These are phyloP conservation scores for Polysphondylium violaceum DNA, from an alignment of 78 protist genomes.

Conservation along the genomic window DNA sequence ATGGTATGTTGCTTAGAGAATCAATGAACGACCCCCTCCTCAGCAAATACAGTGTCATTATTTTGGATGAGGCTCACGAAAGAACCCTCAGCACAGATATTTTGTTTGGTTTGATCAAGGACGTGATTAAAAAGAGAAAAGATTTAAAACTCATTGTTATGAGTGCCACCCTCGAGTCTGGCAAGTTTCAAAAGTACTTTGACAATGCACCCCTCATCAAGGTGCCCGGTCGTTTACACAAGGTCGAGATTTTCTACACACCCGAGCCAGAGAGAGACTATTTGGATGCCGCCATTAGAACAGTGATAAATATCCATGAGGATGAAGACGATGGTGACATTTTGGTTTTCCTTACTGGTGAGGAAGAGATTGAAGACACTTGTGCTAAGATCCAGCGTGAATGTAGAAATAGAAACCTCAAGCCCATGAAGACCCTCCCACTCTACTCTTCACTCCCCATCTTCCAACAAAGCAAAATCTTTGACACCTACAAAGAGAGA, in stretches of 20 bases:
- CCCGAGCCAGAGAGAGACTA: slow-evolving; percentile 97
- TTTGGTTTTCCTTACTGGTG: slow-evolving; percentile 98
- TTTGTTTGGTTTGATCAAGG: slow-evolving; percentile 96
- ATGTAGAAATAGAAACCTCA: background rate
- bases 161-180: slow-evolving; percentile 99
- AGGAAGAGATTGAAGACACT: slow-evolving; percentile 94
- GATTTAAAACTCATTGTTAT: slow-evolving; percentile 96
- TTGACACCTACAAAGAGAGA: slow-evolving; percentile 86
- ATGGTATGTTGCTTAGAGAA: slow-evolving; percentile 99
- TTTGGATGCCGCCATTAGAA: slow-evolving; percentile 96
- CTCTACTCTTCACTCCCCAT: slow-evolving; percentile 98
- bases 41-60: slow-evolving; percentile 87
- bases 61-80: slow-evolving; percentile 99
- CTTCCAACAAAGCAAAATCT: slow-evolving; percentile 93
- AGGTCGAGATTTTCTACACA: slow-evolving; percentile 97
- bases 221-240: slow-evolving; percentile 89
- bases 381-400: slow-evolving; percentile 48
- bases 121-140: slow-evolving; percentile 73
- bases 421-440: slow-evolving; percentile 83
- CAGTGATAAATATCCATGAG: slow-evolving; percentile 94
- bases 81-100: slow-evolving; percentile 99
- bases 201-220: slow-evolving; percentile 88
- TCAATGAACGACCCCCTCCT: slow-evolving; percentile 97
- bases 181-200: slow-evolving; percentile 96
- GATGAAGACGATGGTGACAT: slow-evolving; percentile 97